Conservation (phyloP, 495 filamentous ascomycete genomes). For the Letharia columbiana region DNA sequence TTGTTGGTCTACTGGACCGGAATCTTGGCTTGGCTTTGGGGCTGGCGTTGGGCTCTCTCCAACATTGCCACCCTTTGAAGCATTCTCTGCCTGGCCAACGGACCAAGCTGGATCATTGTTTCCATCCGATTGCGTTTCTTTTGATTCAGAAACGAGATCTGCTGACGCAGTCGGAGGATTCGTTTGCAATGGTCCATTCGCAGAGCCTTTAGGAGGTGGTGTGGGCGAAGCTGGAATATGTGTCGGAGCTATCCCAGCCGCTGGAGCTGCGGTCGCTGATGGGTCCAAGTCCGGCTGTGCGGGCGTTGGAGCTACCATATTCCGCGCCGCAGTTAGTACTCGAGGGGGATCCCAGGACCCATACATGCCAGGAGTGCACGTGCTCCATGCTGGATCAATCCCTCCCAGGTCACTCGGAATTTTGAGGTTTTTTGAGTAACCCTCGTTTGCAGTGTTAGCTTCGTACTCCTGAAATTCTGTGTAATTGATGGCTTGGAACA, state of each 20-base stretch:
- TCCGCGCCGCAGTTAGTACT: background rate
- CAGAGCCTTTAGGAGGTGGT: background rate
- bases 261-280: background rate
- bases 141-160: background rate
- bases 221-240: background rate
- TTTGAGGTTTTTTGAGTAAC: constrained; percentile 1
- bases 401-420: background rate
- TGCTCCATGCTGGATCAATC: background rate
- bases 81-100: background rate
- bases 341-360: constrained; percentile 1
- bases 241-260: constrained; percentile 1
- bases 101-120: background rate
- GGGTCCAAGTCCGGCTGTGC: background rate
- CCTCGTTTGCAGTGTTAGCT: background rate
- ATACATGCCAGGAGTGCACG: constrained; percentile 5
- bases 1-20: background rate
- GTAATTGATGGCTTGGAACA: background rate
- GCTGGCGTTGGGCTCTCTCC: background rate
- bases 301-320: constrained; percentile 1
- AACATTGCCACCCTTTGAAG: background rate
- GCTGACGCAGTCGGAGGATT: background rate
- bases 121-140: background rate
- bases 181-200: background rate
- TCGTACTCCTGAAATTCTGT: background rate
- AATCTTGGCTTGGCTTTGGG: background rate